Percentiles rank a stretch among this genome's conserved stretches.
phyloP scores from a whole-genome alignment of 108 stramenopile species.

The Nannochloropsis granulata region DNA sequence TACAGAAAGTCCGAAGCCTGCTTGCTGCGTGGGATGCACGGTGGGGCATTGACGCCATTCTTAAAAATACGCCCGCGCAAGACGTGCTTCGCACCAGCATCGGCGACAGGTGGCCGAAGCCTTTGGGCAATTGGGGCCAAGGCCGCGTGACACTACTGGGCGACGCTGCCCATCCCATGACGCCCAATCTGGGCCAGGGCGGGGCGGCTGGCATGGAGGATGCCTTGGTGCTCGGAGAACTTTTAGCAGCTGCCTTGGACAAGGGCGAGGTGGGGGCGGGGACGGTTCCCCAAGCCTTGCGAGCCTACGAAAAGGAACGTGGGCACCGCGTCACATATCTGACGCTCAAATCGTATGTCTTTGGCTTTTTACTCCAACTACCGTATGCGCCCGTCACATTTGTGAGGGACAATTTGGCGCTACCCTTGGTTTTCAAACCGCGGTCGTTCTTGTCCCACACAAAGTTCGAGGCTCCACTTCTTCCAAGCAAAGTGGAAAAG shows the following conservation, averaged over 20 bases:
- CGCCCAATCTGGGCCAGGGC: slow-evolving; percentile 19
- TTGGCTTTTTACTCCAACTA: background rate
- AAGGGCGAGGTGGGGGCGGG: slow-evolving; percentile 40
- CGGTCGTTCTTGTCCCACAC: background rate
- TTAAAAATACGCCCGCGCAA: background rate
- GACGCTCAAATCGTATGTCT: background rate
- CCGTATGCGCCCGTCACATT: background rate
- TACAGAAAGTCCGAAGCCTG: background rate
- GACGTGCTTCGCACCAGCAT: background rate
- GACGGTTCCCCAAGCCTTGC: background rate
- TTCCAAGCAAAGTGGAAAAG: background rate
- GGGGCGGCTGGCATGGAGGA: slow-evolving; percentile 20
- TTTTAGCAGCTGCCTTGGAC: slow-evolving; percentile 6
- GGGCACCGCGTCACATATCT: background rate
- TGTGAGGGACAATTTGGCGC: background rate
- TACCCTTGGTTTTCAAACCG: background rate
- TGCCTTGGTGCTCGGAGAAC: slow-evolving; percentile 1
- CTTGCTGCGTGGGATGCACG: background rate
- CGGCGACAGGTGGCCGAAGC: background rate
- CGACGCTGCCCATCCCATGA: slow-evolving; percentile 13
- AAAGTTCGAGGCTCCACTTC: background rate
- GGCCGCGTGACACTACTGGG: background rate
- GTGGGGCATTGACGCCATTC: background rate
- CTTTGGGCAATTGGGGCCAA: background rate
- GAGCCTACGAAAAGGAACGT: background rate